Evolutionary conservation across 108 stramenopile genomes (phyloP), one percentile per base, ranked within the genome.

Genomic region (Fragilaria radians): DNA sequence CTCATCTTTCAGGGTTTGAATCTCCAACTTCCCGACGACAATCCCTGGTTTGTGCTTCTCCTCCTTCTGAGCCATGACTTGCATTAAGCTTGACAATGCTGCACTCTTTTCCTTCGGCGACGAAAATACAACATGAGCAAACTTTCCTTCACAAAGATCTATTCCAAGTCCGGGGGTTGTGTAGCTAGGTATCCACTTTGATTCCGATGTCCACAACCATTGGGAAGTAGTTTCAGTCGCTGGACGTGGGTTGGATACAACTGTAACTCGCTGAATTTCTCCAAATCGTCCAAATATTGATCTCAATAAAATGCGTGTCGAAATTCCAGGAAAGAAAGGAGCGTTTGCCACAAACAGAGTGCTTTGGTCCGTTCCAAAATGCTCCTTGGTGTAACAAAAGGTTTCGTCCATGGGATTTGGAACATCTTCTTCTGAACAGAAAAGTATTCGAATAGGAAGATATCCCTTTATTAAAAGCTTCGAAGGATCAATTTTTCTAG

Each of bases 281-380:
- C 80, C 91, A 71, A 74, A 89, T 26, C 80, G 59, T 63, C 80
- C 83, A 52, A 93, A 88, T 5, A 93, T 26, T 2, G 82, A 70
- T 23, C 52, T 54, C 25, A 93, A 47, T 29, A 83, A 64, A 28
- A 89, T 46, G 32, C 73, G 63, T 17, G 88, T 88, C 0, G 74
- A 76, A 19, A 93, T 67, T 5, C 74, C 73, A 22, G 85, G 83
- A 72, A 81, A 62, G 23, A 83, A 52, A 5, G 91, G 91, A 14
- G 82, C 80, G 67, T 93, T 93, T 48, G 80, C 83, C 4, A 93
- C 82, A 67, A 93, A 93, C n/a, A 93, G 57, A 4, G 91, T 88
- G 58, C 72, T 57, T 19, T 47, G 34, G 25, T 1, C 47, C 1
- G 59, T 52, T 14, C 62, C 67, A 45, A 57, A 57, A 63, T 93